A percentile compares a stretch with the other conserved stretches of the same genome.
Conservation (phyloP, 495 filamentous ascomycete species). For the Penicillium maclennaniae region DNA sequence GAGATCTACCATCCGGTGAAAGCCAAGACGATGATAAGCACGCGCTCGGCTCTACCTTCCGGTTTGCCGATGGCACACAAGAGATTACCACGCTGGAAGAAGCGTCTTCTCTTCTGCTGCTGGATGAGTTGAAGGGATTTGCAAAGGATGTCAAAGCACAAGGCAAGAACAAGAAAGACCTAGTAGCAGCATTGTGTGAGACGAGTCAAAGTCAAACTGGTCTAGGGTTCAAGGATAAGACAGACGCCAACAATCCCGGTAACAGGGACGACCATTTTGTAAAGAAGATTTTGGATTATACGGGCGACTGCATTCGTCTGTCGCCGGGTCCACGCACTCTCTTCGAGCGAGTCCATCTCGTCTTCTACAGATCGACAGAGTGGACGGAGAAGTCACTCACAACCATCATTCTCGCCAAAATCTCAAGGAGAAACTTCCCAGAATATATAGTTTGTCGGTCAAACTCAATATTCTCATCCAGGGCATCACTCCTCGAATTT, state of each 20-base stretch:
- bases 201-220: slow-evolving; percentile 70
- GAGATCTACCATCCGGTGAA: slow-evolving; percentile 31
- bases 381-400: slow-evolving; percentile 97
- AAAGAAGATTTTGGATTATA: slow-evolving; percentile 72
- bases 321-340: slow-evolving; percentile 69
- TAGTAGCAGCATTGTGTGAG: slow-evolving; percentile 65
- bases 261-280: slow-evolving; percentile 60
- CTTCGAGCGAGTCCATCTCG: slow-evolving; percentile 90
- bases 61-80: slow-evolving; percentile 76
- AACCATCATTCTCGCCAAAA: slow-evolving; percentile 89
- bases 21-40: slow-evolving; percentile 34
- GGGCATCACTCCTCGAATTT: slow-evolving; percentile 75
- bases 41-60: slow-evolving; percentile 52
- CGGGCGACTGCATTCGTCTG: slow-evolving; percentile 80
- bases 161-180: slow-evolving; percentile 84
- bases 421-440: slow-evolving; percentile 81
- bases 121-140: slow-evolving; percentile 82
- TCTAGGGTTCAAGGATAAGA: slow-evolving; percentile 57
- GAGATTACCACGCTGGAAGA: slow-evolving; percentile 79
- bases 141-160: slow-evolving; percentile 84
- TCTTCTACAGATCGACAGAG: slow-evolving; percentile 93
- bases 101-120: slow-evolving; percentile 70
- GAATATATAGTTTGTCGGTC: slow-evolving; percentile 87
- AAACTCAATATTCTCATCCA: slow-evolving; percentile 79
- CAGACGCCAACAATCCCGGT: slow-evolving; percentile 43